These are phyloP conservation scores for Apophysomyces variabilis DNA, from an alignment of 371 early-diverging fungal genomes.

Conservation along the genomic window DNA sequence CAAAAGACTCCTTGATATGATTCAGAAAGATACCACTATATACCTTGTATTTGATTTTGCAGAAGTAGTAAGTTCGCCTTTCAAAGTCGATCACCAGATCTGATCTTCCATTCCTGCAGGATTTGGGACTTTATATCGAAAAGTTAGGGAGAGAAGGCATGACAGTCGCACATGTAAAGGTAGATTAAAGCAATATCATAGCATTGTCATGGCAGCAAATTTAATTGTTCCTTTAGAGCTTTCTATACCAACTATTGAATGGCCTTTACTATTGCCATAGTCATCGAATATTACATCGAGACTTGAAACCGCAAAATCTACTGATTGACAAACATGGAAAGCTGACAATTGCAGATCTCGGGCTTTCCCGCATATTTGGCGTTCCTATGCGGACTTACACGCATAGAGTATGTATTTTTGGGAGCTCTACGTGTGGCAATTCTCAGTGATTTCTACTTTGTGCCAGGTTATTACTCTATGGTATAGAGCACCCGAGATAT, in stretches of 20 bases:
- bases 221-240: constrained; percentile 66
- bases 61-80: constrained; percentile 58
- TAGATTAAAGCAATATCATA: constrained; percentile 25
- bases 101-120: constrained; percentile 35
- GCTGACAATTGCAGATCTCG: constrained; percentile 95
- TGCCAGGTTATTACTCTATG: constrained; percentile 90
- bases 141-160: constrained; percentile 57
- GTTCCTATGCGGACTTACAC: constrained; percentile 90
- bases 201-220: not conserved
- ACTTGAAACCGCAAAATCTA: constrained; percentile 90
- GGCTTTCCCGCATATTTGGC: constrained; percentile 87
- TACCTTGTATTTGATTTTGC: constrained; percentile 97
- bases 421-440: constrained; percentile 6
- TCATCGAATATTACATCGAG: constrained; percentile 88
- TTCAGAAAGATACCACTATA: constrained; percentile 86
- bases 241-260: constrained; percentile 81
- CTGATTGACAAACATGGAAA: constrained; percentile 86
- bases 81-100: not conserved
- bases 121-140: constrained; percentile 95
- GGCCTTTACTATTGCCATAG: constrained; percentile 88
- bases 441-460: not conserved
- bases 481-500: constrained; percentile 98
- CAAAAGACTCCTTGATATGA: constrained; percentile 84
- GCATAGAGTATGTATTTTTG: constrained; percentile 67
- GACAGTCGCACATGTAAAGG: constrained; percentile 67